Evolutionary conservation across 148 eudicot genomes (phyloP).

Genomic region (Rhododendron ferrugineum): DNA sequence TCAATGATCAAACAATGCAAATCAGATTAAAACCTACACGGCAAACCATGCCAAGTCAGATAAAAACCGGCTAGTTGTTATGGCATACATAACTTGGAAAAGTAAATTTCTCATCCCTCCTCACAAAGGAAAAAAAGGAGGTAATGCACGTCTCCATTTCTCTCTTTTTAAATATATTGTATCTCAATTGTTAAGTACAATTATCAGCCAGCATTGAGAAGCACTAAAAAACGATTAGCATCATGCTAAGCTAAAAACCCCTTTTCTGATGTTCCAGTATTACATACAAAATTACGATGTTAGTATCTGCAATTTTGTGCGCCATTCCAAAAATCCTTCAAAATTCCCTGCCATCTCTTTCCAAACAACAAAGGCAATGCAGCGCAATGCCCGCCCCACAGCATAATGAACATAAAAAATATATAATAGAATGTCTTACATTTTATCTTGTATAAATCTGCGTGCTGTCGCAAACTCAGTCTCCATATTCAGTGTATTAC

Average conservation of each 20-base stretch:
- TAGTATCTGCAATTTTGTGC: background rate
- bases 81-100: background rate
- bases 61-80: background rate
- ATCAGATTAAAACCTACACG: background rate
- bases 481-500: conserved; percentile 34
- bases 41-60: background rate
- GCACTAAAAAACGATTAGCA: background rate
- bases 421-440: conserved; percentile 42
- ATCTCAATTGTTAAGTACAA: background rate
- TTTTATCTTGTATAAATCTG: conserved; percentile 47
- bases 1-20: background rate
- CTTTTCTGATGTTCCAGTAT: background rate
- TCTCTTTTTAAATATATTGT: background rate
- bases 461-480: conserved; percentile 41
- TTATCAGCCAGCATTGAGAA: background rate
- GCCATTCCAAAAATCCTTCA: background rate
- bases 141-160: background rate
- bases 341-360: background rate
- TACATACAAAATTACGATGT: background rate
- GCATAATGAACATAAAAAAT: background rate
- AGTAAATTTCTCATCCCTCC: background rate
- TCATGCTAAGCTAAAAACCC: background rate
- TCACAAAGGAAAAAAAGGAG: background rate
- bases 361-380: background rate
- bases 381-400: background rate